Percentiles rank a stretch among this genome's conserved stretches.
Conservation (phyloP, 208 protist species). For the Crithidia brevicula region DNA sequence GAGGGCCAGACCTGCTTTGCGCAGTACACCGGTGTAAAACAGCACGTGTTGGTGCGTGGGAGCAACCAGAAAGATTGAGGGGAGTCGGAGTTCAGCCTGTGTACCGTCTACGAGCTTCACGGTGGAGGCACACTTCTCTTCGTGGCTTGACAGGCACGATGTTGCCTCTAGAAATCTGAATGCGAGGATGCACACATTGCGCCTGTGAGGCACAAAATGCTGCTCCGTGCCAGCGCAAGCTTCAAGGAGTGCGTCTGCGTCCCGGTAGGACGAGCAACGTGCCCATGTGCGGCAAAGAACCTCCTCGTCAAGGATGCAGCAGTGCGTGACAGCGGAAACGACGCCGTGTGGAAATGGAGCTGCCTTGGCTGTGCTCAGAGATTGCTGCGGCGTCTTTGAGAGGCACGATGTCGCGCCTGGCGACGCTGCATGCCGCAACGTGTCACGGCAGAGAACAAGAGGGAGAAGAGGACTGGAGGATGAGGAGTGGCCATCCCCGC, state of each 20-base stretch:
- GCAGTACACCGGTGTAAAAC: conserved; percentile 33
- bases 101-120: too few relatives aligned
- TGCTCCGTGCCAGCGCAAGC: conserved; percentile 11
- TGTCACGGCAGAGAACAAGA: conserved; percentile 31
- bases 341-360: neutral
- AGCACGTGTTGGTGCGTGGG: conserved; percentile 28
- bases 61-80: conserved; percentile 36
- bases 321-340: neutral
- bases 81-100: too few relatives aligned
- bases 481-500: neutral
- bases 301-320: conserved; percentile 18
- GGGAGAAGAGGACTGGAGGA: neutral
- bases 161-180: neutral
- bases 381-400: neutral
- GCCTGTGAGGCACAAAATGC: neutral
- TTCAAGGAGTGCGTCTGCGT: conserved; percentile 14
- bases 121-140: too few relatives aligned
- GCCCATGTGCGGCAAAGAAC: conserved; percentile 3
- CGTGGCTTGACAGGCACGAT: too few relatives aligned
- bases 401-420: too few relatives aligned
- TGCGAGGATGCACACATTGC: conserved; percentile 1
- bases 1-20: conserved; percentile 26
- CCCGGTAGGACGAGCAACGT: neutral
- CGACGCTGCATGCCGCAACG: conserved; percentile 11
- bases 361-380: too few relatives aligned